Percentiles rank a stretch among this genome's conserved stretches.
Conservation (phyloP, 768 basidiomycete species). For the Russula compacta region DNA sequence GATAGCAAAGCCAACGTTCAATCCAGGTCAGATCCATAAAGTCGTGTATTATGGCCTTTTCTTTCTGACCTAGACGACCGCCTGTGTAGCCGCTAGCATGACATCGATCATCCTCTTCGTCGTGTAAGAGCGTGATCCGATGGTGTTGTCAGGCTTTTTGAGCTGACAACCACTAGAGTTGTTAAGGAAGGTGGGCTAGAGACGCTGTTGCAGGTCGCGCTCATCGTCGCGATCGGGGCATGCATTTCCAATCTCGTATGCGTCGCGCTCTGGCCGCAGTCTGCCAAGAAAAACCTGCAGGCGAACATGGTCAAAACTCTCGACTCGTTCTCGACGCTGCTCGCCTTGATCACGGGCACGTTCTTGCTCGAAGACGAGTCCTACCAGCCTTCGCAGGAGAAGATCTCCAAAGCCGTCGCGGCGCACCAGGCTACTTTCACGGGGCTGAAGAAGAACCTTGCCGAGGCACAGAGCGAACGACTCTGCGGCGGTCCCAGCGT, state of each 20-base stretch:
- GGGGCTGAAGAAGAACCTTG: conserved; percentile 74
- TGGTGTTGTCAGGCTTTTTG: background rate
- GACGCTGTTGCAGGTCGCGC: conserved; percentile 62
- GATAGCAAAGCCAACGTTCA: conserved; percentile 84
- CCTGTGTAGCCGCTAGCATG: conserved; percentile 66
- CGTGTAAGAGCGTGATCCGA: conserved; percentile 40
- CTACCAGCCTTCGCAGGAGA: conserved; percentile 46
- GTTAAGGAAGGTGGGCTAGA: conserved; percentile 83
- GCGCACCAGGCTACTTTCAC: conserved; percentile 87
- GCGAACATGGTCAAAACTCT: conserved; percentile 77
- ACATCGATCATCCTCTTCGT: conserved; percentile 74
- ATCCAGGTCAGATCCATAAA: conserved; percentile 50
- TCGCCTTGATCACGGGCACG: conserved; percentile 70
- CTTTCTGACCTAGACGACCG: background rate
- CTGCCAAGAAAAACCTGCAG: conserved; percentile 77
- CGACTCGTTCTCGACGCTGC: conserved; percentile 80
- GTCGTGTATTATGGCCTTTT: background rate
- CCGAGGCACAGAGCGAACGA: conserved; percentile 86
- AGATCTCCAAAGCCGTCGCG: conserved; percentile 71
- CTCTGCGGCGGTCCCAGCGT: conserved; percentile 28
- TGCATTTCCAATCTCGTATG: conserved; percentile 78
- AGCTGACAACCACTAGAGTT: conserved; percentile 36
- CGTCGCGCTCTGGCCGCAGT: conserved; percentile 74
- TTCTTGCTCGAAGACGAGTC: conserved; percentile 74
- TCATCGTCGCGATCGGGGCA: conserved; percentile 72